Evolutionary conservation across 2,329 filamentous ascomycete genomes (phyloP).

Genomic region (Pezicula radicicola): DNA sequence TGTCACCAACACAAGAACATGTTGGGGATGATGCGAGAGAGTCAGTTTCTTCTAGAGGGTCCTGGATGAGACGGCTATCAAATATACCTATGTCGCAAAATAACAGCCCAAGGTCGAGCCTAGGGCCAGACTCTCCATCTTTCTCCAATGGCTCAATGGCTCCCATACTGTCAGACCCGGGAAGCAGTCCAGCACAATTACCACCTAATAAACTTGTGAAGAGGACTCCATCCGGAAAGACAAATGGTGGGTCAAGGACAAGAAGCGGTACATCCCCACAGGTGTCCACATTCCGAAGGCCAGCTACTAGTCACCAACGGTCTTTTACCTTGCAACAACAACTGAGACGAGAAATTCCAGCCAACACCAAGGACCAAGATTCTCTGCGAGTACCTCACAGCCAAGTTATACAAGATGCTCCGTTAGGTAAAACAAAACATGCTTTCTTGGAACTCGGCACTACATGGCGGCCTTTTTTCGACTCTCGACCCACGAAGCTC

Average conservation of each 20-base stretch:
- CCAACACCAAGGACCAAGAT: conserved; percentile 10
- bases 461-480: conserved; percentile 28
- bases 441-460: conserved; percentile 14
- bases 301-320: conserved; percentile 76
- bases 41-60: conserved; percentile 59
- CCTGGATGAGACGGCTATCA: conserved; percentile 72
- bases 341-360: conserved; percentile 21
- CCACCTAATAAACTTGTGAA: conserved; percentile 78
- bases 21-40: conserved; percentile 35
- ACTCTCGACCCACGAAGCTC: conserved; percentile 25
- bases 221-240: conserved; percentile 57
- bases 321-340: conserved; percentile 64
- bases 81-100: conserved; percentile 62
- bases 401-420: conserved; percentile 10
- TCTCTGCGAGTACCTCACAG: conserved; percentile 9
- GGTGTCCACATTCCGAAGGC: conserved; percentile 64
- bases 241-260: conserved; percentile 37
- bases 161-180: conserved; percentile 49
- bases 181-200: conserved; percentile 37
- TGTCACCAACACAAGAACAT: conserved; percentile 12
- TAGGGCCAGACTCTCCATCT: conserved; percentile 63
- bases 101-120: conserved; percentile 61
- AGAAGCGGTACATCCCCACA: conserved; percentile 55
- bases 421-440: conserved; percentile 11
- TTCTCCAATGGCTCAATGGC: conserved; percentile 65